A percentile compares a stretch with the other conserved stretches of the same genome.
These are phyloP conservation scores for Bertia moriformis DNA, from an alignment of 2,329 filamentous ascomycete species.

Conservation along the genomic window DNA sequence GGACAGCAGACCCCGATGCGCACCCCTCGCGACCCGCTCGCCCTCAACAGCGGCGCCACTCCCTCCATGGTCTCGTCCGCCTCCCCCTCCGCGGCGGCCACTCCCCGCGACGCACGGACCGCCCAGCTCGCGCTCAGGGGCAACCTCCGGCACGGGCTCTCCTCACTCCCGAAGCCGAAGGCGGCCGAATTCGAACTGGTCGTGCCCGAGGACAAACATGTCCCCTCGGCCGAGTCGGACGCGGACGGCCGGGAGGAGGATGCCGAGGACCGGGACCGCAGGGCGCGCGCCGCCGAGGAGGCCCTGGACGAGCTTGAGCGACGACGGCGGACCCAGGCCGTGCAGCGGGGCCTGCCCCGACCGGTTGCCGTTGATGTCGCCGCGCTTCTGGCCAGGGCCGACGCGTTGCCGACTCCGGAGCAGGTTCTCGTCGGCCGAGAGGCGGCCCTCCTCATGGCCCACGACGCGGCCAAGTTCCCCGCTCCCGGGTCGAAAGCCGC, in stretches of 20 bases:
- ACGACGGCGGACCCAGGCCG: conserved; percentile 74
- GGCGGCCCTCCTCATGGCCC: conserved; percentile 63
- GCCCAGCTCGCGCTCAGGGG: conserved; percentile 55
- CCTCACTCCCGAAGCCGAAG: conserved; percentile 78
- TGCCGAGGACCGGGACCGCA: conserved; percentile 61
- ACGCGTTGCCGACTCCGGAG: conserved; percentile 45
- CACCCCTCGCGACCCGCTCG: conserved; percentile 77
- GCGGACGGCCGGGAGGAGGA: conserved; percentile 40
- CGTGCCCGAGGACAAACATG: conserved; percentile 65
- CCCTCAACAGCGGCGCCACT: conserved; percentile 74
- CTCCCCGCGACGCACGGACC: conserved; percentile 61
- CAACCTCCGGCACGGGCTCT: conserved; percentile 58
- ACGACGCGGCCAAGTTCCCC: conserved; percentile 65
- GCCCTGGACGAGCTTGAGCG: conserved; percentile 60
- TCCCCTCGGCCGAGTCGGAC: conserved; percentile 37
- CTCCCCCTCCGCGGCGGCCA: conserved; percentile 56
- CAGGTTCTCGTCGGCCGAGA: conserved; percentile 61
- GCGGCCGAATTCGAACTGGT: conserved; percentile 91
- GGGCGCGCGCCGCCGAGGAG: conserved; percentile 60
- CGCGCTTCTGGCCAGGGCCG: conserved; percentile 48
- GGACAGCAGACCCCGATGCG: conserved; percentile 66
- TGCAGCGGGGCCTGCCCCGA: conserved; percentile 70
- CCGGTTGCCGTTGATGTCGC: conserved; percentile 60
- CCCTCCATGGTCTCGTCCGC: conserved; percentile 46
- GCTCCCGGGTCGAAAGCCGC: conserved; percentile 54